A percentile compares a stretch with the other conserved stretches of the same genome.
Evolutionary conservation across 192 early-diverging fungal species (phyloP).

Genomic region (Linderina pennispora): DNA sequence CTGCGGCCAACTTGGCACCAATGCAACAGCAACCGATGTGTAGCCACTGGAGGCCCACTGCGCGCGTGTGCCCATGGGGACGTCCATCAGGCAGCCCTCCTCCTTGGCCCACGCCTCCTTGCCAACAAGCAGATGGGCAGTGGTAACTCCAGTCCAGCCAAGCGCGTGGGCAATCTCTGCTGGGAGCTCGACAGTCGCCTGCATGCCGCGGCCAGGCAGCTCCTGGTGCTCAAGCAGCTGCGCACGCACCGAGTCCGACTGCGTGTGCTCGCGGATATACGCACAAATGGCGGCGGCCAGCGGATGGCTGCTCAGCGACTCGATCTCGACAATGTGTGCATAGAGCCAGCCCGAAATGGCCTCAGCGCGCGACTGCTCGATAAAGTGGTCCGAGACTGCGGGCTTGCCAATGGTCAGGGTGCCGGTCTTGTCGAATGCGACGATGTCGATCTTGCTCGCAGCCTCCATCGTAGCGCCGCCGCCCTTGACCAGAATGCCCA

Average conservation of each 20-base stretch:
- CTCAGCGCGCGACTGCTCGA: conserved; percentile 1
- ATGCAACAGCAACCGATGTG: conserved; percentile 46
- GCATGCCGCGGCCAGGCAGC: conserved; percentile 40
- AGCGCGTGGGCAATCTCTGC: conserved; percentile 10
- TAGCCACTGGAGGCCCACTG: conserved; percentile 58
- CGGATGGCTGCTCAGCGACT: conserved; percentile 82
- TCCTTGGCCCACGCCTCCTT: conserved; percentile 61
- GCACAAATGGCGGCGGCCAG: conserved; percentile 68
- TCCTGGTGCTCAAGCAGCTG: conserved; percentile 28
- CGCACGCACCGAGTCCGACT: background rate
- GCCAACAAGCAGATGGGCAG: conserved; percentile 53
- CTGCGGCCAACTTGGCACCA: conserved; percentile 40
- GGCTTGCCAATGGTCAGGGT: conserved; percentile 81
- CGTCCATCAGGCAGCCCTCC: conserved; percentile 43
- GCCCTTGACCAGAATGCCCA: conserved; percentile 94
- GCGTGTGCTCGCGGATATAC: conserved; percentile 46
- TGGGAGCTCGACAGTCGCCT: conserved; percentile 17
- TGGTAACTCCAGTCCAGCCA: conserved; percentile 15
- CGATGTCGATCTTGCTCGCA: conserved; percentile 70
- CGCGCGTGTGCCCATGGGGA: conserved; percentile 23
- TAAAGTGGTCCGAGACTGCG: conserved; percentile 45
- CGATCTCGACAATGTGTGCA: conserved; percentile 61
- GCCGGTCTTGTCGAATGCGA: conserved; percentile 99
- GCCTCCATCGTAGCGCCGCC: conserved; percentile 77
- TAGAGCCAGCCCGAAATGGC: conserved; percentile 31